A percentile compares a stretch with the other conserved stretches of the same genome.
phyloP scores from a whole-genome alignment of 2,329 filamentous ascomycete genomes.

The Daldinia sp. region DNA sequence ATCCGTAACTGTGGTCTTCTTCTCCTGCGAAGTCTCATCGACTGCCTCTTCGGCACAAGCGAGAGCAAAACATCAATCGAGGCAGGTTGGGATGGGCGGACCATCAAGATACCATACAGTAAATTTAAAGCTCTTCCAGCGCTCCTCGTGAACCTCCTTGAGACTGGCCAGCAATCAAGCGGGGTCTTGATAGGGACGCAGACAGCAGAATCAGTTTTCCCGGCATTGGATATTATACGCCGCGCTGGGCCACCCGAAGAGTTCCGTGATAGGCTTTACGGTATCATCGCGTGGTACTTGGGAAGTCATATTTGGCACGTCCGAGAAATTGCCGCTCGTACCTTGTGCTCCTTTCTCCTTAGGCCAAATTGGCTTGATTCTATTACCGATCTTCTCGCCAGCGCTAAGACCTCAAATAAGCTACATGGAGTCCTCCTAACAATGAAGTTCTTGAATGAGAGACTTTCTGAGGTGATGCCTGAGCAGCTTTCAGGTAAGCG shows the following conservation, averaged over 20 bases:
- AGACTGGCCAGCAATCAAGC: conserved; percentile 60
- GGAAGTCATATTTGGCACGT: conserved; percentile 82
- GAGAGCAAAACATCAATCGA: conserved; percentile 75
- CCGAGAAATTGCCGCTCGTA: conserved; percentile 82
- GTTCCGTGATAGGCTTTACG: conserved; percentile 66
- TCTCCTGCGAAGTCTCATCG: conserved; percentile 86
- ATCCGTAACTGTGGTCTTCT: conserved; percentile 94
- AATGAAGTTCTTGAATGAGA: conserved; percentile 67
- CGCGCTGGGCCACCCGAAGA: conserved; percentile 74
- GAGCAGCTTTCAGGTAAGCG: conserved; percentile 59
- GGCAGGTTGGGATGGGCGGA: conserved; percentile 72
- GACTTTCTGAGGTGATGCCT: conserved; percentile 61
- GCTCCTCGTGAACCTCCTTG: conserved; percentile 73
- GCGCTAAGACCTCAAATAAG: conserved; percentile 60
- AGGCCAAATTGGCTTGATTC: conserved; percentile 62
- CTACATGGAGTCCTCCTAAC: conserved; percentile 70
- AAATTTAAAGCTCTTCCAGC: conserved; percentile 74
- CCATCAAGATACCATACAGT: conserved; percentile 75
- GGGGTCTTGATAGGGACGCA: conserved; percentile 52
- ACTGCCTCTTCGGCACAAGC: conserved; percentile 79
- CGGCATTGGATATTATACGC: conserved; percentile 83
- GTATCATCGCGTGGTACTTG: conserved; percentile 71
- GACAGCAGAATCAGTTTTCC: conserved; percentile 79
- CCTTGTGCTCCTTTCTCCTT: conserved; percentile 73
- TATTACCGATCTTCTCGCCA: conserved; percentile 55